Evolutionary conservation across 345 rosid genomes (phyloP).

Genomic region (Turnera subulata): DNA sequence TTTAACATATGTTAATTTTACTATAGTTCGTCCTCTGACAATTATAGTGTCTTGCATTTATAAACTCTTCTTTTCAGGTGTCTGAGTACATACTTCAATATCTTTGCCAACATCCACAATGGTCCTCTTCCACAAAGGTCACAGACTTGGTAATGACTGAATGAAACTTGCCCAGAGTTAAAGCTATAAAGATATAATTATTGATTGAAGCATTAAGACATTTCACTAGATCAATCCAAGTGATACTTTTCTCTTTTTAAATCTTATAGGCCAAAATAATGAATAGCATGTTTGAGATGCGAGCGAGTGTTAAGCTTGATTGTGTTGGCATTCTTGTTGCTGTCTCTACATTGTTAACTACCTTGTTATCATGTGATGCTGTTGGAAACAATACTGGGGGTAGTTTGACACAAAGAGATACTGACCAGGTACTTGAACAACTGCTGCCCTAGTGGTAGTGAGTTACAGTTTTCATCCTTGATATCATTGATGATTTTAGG

Average conservation of each 20-base stretch:
- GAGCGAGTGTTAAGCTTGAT: conserved; percentile 52
- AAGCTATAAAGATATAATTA: conserved; percentile 9
- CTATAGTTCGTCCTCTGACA: conserved; percentile 16
- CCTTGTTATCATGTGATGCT: conserved; percentile 33
- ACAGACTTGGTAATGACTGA: conserved; percentile 48
- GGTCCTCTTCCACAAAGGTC: conserved; percentile 50
- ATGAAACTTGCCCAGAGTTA: conserved; percentile 12
- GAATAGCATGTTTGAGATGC: conserved; percentile 48
- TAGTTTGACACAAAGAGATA: conserved; percentile 35
- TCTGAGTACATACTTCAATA: conserved; percentile 48
- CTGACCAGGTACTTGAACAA: conserved; percentile 54
- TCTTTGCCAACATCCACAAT: conserved; percentile 54
- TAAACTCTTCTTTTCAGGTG: conserved; percentile 44
- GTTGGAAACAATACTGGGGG: conserved; percentile 23
- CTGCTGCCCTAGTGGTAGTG: too few species aligned
- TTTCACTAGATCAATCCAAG: background rate
- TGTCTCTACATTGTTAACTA: conserved; percentile 41
- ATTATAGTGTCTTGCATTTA: conserved; percentile 9
- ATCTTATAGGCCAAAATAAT: conserved; percentile 48
- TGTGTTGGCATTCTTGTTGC: conserved; percentile 57
- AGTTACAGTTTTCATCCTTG: too few species aligned
- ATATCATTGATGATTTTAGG: too few species aligned
- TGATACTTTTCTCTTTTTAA: conserved; percentile 8
- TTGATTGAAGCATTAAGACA: conserved; percentile 2
- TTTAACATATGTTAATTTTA: conserved; percentile 2